Evolutionary conservation across 495 filamentous ascomycete genomes (phyloP), one percentile per base, ranked within the genome.

Genomic region (Aspergillus funiculosus): DNA sequence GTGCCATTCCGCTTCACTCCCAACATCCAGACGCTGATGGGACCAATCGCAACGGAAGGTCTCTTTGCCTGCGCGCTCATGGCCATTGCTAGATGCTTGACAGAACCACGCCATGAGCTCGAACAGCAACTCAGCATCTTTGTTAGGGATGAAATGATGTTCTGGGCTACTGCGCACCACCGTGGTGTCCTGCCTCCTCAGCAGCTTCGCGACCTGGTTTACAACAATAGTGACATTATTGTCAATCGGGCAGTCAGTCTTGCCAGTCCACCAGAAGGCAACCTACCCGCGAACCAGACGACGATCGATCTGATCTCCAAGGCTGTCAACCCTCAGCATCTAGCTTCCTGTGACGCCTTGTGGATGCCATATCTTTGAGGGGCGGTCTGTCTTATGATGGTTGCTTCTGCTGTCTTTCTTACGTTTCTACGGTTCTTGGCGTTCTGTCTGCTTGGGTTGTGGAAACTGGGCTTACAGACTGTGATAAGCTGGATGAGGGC

Each of bases 1-100:
- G 91, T 99, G 38, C 90, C 89, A 19, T 97, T 97, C 86, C 88
- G 94, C 35, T 80, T 96, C 42, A 96, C 92, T 4, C 94, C 94
- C 13, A 97, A 96, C 57, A 78, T 99, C 20, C 94, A 96, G 70
- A 88, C 82, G 2, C 67, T 97, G 19, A 89, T 99, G 84, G 94
- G 94, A 8, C 94, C 94, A 8, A 79, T 97, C 51, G 88, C 88
- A 18, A 91, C 86, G 1, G 94, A 99, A 66, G 94, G 94, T 42
- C 88, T 97, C 60, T 99, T 90, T 64, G 83, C 86, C 29, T 82
- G 82, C 58, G 84, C 87, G 3, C 73, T 99, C 53, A 95, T 96
- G 89, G 89, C 88, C 0, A 94, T 97, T 56, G 91, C 91, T 5
- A 82, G 92, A 19, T 95, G 88, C 66, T 77, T 99, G 43, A 92